Percentiles rank a stretch among this genome's conserved stretches.
These are phyloP conservation scores for Penicillium turbatum DNA, from an alignment of 495 filamentous ascomycete species.

Conservation along the genomic window DNA sequence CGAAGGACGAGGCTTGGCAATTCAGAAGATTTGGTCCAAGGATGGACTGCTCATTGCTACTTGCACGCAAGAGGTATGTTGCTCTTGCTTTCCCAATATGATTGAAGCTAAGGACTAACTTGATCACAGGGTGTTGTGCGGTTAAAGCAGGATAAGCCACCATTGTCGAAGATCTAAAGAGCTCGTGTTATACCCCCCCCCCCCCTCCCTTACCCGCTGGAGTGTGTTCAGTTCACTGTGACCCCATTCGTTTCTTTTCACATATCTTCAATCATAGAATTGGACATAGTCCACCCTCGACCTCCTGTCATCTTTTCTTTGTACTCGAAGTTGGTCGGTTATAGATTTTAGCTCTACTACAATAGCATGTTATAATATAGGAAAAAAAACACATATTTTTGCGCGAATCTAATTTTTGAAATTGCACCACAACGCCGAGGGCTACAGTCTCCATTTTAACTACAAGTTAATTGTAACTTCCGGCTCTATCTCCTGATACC, in stretches of 20 bases:
- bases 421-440: background rate
- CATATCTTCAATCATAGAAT: slow-evolving; percentile 12
- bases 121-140: slow-evolving; percentile 40
- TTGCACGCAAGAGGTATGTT: slow-evolving; percentile 44
- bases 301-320: background rate
- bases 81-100: slow-evolving; percentile 1
- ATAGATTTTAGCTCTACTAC: background rate
- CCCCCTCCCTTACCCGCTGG: background rate
- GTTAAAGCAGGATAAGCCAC: slow-evolving; percentile 42
- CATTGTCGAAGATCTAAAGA: slow-evolving; percentile 38
- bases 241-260: slow-evolving; percentile 4
- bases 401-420: background rate
- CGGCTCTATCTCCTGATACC: background rate
- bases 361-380: background rate
- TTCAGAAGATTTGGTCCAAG: slow-evolving; percentile 79
- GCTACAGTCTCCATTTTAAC: background rate
- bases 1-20: slow-evolving; percentile 81
- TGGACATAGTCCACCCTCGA: background rate
- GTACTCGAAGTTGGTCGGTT: background rate
- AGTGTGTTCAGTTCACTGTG: background rate
- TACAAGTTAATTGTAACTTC: background rate
- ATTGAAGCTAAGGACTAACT: slow-evolving; percentile 8
- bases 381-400: too few relatives aligned
- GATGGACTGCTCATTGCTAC: slow-evolving; percentile 78
- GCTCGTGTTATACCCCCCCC: slow-evolving; percentile 13